Percentiles rank a stretch among this genome's conserved stretches.
phyloP scores from a whole-genome alignment of 179 eudicot species.

The Camellia oleifera region DNA sequence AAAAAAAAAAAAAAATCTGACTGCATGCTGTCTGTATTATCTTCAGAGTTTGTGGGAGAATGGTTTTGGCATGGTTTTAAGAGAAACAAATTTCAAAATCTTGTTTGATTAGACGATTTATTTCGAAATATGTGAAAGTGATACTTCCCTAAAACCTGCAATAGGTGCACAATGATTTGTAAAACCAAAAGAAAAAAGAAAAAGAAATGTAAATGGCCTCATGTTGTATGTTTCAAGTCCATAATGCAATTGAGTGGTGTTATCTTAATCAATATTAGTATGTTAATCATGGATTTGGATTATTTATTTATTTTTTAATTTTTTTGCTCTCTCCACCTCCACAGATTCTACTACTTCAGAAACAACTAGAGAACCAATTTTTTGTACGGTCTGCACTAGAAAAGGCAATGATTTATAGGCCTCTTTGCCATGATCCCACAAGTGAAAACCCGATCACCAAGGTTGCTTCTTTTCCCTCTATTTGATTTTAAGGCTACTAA shows the following conservation, averaged over 20 bases:
- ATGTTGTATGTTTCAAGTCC: neutral
- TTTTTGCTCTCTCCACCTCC: neutral
- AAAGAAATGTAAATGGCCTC: neutral
- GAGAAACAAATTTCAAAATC: neutral
- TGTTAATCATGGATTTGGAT: neutral
- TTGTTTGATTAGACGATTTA: neutral
- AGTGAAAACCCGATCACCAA: conserved; percentile 45
- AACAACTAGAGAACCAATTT: conserved; percentile 67
- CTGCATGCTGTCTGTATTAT: neutral
- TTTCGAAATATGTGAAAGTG: neutral
- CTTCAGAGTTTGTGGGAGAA: neutral
- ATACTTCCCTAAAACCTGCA: neutral
- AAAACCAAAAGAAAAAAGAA: neutral
- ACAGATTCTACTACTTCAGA: conserved; percentile 78
- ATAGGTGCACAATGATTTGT: neutral
- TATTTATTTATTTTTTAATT: too few species aligned
- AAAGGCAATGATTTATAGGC: conserved; percentile 49
- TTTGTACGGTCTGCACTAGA: conserved; percentile 54
- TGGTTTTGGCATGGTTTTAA: neutral
- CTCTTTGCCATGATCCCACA: conserved; percentile 36
- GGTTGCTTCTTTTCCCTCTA: conserved; percentile 35
- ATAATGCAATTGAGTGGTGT: neutral
- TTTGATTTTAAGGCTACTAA: neutral
- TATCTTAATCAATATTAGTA: neutral
- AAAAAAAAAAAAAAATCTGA: too few species aligned